Percentiles rank a stretch among this genome's conserved stretches.
Conservation (phyloP, 352 stramenopile species). For the Plasmopara muralis region DNA sequence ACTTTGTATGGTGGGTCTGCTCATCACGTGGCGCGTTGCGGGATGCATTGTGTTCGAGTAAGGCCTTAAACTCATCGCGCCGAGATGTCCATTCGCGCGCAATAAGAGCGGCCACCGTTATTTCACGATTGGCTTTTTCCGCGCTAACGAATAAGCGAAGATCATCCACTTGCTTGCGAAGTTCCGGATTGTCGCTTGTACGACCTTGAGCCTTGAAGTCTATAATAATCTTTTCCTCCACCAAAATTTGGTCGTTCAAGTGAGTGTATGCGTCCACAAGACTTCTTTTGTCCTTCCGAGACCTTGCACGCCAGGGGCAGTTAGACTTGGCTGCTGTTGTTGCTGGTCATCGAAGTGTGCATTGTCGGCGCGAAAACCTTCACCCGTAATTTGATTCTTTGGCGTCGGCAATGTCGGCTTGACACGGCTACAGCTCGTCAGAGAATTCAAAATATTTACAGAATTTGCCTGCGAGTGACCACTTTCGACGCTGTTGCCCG, state of each 20-base stretch:
- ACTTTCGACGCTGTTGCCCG: background rate
- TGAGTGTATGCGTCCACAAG: constrained; percentile 27
- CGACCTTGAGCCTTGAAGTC: constrained; percentile 22
- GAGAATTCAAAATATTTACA: constrained; percentile 7
- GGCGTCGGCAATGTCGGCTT: background rate
- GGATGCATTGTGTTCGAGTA: constrained; percentile 8
- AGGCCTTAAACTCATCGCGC: constrained; percentile 8
- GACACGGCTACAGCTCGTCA: background rate
- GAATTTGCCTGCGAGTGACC: constrained; percentile 2
- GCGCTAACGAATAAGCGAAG: constrained; percentile 26
- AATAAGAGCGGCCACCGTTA: constrained; percentile 36
- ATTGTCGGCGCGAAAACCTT: background rate
- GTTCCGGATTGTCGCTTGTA: constrained; percentile 23
- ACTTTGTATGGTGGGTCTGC: constrained; percentile 19
- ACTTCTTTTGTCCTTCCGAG: constrained; percentile 9
- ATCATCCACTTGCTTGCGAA: constrained; percentile 34
- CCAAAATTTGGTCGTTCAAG: constrained; percentile 33
- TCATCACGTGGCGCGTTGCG: constrained; percentile 9
- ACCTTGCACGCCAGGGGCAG: constrained; percentile 2
- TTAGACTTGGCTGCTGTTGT: background rate
- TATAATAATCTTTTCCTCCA: constrained; percentile 36
- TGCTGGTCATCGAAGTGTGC: constrained; percentile 5
- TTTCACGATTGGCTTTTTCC: constrained; percentile 35
- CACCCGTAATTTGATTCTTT: constrained; percentile 2
- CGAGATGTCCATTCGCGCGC: constrained; percentile 17